phyloP scores from a whole-genome alignment of 192 early-diverging fungal species.

The Mortierella antarctica region DNA sequence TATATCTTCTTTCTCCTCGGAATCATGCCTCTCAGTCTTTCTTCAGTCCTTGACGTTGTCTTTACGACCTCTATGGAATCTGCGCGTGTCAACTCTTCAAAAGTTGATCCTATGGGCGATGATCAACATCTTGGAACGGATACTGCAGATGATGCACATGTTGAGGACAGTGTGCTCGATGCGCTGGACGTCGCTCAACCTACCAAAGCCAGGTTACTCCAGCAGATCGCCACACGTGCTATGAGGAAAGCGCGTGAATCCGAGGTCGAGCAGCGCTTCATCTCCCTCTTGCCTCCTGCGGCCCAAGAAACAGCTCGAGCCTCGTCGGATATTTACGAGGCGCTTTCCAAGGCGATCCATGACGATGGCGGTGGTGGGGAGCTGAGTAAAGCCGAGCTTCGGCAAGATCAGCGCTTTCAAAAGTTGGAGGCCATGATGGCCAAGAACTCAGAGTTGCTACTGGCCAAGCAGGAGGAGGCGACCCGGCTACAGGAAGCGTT shows the following conservation, averaged over 20 bases:
- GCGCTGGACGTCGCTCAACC: background rate
- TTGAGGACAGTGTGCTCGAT: background rate
- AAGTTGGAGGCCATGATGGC: background rate
- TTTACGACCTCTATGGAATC: conserved; percentile 1
- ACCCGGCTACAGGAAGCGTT: background rate
- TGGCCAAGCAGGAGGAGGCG: background rate
- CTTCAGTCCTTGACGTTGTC: background rate
- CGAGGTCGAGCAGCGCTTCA: conserved; percentile 7
- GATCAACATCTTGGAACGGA: background rate
- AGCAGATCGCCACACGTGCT: background rate
- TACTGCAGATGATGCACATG: background rate
- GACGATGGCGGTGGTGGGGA: background rate
- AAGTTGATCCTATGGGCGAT: background rate
- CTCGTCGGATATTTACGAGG: background rate
- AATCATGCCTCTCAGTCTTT: background rate
- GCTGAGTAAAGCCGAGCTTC: background rate
- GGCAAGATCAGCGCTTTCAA: background rate
- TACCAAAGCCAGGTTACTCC: background rate
- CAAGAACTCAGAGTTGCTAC: background rate
- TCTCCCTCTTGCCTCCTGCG: conserved; percentile 3
- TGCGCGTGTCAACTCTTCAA: background rate
- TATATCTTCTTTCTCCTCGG: background rate
- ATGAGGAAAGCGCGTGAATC: background rate
- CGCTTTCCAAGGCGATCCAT: background rate
- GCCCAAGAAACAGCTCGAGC: conserved; percentile 6